These are phyloP conservation scores for Stephanodiscus minutulus DNA, from an alignment of 108 stramenopile species.

Conservation along the genomic window DNA sequence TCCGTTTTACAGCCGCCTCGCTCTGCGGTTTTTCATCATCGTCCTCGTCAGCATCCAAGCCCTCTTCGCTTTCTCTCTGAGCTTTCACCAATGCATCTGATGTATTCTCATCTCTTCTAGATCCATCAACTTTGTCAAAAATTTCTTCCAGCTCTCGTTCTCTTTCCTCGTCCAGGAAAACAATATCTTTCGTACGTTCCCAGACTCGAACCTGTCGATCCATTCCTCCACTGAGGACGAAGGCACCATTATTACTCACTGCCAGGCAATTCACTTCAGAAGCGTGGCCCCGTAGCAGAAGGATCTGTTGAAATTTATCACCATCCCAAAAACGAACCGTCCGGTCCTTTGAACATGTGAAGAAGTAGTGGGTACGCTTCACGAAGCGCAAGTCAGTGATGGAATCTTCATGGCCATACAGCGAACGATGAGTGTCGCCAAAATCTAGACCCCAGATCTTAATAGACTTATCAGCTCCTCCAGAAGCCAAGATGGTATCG, in stretches of 20 bases:
- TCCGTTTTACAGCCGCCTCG: conserved; percentile 84
- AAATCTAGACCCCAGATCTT: conserved; percentile 99
- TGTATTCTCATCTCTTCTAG: conserved; percentile 58
- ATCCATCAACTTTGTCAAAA: conserved; percentile 79
- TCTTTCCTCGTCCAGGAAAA: conserved; percentile 96
- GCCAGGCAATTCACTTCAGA: conserved; percentile 91
- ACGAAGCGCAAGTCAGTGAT: conserved; percentile 92
- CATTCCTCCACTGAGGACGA: conserved; percentile 87
- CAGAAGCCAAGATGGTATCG: conserved; percentile 92
- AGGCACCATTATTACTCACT: conserved; percentile 85
- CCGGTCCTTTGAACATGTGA: conserved; percentile 94
- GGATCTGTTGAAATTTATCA: conserved; percentile 95
- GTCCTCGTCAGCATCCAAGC: conserved; percentile 50
- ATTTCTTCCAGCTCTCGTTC: conserved; percentile 89
- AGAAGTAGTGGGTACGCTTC: conserved; percentile 93
- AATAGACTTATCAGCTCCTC: conserved; percentile 96
- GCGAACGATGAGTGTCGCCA: conserved; percentile 97
- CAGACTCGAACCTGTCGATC: conserved; percentile 96
- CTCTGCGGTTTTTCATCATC: conserved; percentile 74
- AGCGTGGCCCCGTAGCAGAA: conserved; percentile 85
- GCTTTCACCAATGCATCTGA: conserved; percentile 49
- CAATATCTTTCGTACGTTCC: conserved; percentile 95
- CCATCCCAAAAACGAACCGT: conserved; percentile 97
- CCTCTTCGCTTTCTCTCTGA: conserved; percentile 52
- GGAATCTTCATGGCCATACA: conserved; percentile 97